These are phyloP conservation scores for Bruguiera gymnorhiza DNA, from an alignment of 345 rosid genomes.

Conservation along the genomic window DNA sequence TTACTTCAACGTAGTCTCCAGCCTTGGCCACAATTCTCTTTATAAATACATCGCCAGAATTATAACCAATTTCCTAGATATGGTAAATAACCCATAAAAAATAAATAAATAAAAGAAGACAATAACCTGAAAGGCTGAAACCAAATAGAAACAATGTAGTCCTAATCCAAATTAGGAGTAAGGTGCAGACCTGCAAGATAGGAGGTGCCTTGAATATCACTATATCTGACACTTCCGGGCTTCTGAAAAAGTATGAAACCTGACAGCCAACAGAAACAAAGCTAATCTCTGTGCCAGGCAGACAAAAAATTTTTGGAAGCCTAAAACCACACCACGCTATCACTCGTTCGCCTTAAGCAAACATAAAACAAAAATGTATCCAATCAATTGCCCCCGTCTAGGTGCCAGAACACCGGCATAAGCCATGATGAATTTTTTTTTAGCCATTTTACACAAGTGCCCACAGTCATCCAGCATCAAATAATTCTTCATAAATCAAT, in stretches of 20 bases:
- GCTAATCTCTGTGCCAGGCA: background rate
- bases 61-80: background rate
- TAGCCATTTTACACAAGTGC: background rate
- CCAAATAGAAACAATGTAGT: too few relatives aligned
- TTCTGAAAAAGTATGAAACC: slow-evolving; percentile 79
- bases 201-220: slow-evolving; percentile 92
- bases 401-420: too few relatives aligned
- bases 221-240: slow-evolving; percentile 81
- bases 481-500: too few relatives aligned
- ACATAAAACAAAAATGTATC: background rate
- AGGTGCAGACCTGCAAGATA: slow-evolving; percentile 47
- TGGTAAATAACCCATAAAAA: background rate
- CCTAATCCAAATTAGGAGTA: too few relatives aligned
- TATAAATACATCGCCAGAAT: slow-evolving; percentile 52
- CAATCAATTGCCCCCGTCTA: too few relatives aligned
- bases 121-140: background rate
- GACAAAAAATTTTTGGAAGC: background rate
- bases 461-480: background rate
- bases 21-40: slow-evolving; percentile 91
- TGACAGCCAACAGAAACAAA: slow-evolving; percentile 21
- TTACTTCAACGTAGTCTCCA: slow-evolving; percentile 86
- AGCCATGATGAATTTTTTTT: too few relatives aligned
- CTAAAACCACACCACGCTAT: too few relatives aligned
- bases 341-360: background rate
- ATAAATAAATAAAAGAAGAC: background rate